Evolutionary conservation across 2,329 filamentous ascomycete species (phyloP), one percentile per base, ranked within the genome.

Genomic region (Celoporthe dispersa): DNA sequence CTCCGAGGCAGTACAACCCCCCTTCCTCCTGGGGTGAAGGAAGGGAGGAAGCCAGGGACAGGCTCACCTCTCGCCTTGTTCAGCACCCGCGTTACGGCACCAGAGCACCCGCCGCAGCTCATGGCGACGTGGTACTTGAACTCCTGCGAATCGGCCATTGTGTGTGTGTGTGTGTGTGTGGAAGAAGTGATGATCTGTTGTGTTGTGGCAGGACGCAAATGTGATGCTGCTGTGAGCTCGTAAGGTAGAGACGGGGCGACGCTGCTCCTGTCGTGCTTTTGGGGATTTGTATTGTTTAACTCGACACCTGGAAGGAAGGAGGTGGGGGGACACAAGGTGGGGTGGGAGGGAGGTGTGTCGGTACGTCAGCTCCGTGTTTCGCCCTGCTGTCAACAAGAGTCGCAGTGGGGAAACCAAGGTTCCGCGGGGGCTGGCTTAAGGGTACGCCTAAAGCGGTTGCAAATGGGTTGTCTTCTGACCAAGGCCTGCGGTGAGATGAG

Each of bases 71-170:
- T 92, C 2, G 97, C 90, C 84, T 94, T 97, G 85, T 93, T 95
- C 74, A 99, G 89, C 61, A 98, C 94, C 66, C 94, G 89, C 83
- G 97, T 92, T 60, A 99, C 87, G 75, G 96, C 96, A 78, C 94
- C 94, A 61, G 94, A 98, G 90, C 96, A 99, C 81, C 96, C 96
- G 79, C 93, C 90, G 84, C 96, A 99, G 86, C 86, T 92, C 96
- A 99, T 99, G 82, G 85, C 87, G 81, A 98, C 89, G 82, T 94
- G 91, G 87, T 98, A 98, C 82, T 96, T 93, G 91, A 98, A 98
- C 75, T 90, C 93, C 86, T 97, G 94, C 76, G 68, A 68, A 86
- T 92, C 93, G 71, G 90, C 84, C 92, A 94, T 94, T 77, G 75
- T 85, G 77, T 39, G 37, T 35, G 35, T 35, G 35, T 35, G 35